Conservation (phyloP, 2,329 filamentous ascomycete species). For the Aspergillus flavus region DNA sequence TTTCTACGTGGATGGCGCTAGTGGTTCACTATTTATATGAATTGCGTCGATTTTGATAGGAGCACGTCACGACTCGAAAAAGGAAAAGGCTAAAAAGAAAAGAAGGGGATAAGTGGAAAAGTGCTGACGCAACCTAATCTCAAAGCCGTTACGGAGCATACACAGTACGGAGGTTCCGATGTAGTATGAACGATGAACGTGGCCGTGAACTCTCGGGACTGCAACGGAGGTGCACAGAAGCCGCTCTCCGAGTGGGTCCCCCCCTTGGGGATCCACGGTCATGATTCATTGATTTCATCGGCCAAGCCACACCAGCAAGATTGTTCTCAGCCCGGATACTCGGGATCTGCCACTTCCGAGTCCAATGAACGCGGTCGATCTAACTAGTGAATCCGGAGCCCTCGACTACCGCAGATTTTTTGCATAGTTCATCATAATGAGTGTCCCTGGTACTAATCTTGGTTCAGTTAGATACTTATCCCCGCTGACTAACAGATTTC, state of each 20-base stretch:
- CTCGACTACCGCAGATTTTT: background rate
- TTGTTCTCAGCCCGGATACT: background rate
- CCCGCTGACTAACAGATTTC: background rate
- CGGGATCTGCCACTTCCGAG: background rate
- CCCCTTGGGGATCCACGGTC: background rate
- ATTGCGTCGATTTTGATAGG: background rate
- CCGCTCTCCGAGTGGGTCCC: background rate
- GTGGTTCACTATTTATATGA: background rate
- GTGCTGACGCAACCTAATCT: background rate
- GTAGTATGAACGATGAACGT: background rate
- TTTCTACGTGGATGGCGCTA: background rate
- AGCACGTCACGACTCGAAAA: background rate
- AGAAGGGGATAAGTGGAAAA: background rate
- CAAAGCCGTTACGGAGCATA: background rate
- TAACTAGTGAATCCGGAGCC: background rate
- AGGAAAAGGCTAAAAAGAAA: background rate
- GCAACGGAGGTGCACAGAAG: background rate
- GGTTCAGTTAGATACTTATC: background rate
- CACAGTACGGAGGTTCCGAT: background rate
- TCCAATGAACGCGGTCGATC: background rate
- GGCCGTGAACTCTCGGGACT: background rate
- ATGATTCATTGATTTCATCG: background rate
- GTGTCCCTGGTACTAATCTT: background rate
- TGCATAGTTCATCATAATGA: background rate
- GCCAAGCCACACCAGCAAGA: background rate